These are phyloP conservation scores for Rhododendron vialii DNA, from an alignment of 148 eudicot genomes.

Conservation along the genomic window DNA sequence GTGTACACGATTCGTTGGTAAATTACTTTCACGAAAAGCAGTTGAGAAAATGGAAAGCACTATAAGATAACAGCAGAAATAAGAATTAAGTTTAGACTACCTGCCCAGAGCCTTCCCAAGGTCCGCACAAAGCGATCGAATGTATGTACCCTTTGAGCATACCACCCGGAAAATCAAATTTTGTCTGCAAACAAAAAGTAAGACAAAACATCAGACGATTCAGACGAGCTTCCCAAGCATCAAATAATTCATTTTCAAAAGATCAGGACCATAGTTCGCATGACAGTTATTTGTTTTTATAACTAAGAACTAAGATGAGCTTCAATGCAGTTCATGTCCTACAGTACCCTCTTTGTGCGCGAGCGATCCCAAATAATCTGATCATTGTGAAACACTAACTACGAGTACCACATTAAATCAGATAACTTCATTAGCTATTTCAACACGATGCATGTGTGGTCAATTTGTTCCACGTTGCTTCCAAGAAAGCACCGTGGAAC, in stretches of 20 bases:
- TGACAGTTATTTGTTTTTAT: background rate
- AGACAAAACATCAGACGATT: background rate
- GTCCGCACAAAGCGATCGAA: constrained; percentile 95
- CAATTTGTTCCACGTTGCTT: background rate
- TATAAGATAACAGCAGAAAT: background rate
- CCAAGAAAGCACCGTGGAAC: background rate
- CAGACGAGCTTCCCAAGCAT: background rate
- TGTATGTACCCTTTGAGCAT: constrained; percentile 94
- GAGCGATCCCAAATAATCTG: background rate
- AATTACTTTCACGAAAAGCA: background rate
- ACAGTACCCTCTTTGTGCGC: background rate
- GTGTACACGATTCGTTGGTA: background rate
- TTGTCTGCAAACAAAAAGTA: constrained; percentile 48
- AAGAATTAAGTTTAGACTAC: constrained; percentile 28
- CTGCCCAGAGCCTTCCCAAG: constrained; percentile 87
- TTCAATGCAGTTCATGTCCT: background rate
- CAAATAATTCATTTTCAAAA: background rate
- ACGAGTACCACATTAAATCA: background rate
- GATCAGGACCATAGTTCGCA: background rate
- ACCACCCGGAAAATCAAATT: constrained; percentile 86
- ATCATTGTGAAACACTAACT: background rate
- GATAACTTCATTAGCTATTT: background rate
- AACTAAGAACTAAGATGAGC: background rate
- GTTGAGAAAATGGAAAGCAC: background rate
- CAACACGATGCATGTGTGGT: background rate